Evolutionary conservation across 139 green algal species (phyloP), one percentile per base, ranked within the genome.

Genomic region (Bryopsis sp.): DNA sequence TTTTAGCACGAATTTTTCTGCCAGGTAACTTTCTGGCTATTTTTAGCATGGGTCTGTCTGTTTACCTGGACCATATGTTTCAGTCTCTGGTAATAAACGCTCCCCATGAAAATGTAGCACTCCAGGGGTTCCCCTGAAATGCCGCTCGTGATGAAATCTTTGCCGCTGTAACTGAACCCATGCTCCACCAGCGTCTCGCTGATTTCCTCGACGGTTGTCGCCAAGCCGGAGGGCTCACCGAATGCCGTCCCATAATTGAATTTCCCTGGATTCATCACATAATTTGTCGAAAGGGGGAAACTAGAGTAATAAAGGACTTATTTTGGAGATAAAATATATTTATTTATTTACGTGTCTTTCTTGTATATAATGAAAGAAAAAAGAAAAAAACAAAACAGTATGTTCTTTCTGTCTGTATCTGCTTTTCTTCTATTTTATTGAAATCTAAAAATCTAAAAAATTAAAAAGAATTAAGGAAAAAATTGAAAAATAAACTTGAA

Each of bases 51-150:
- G n/a, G n/a, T n/a, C n/a, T n/a, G n/a, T n/a, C n/a, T n/a, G n/a
- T n/a, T n/a, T n/a, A n/a, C n/a, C n/a, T n/a, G 74, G 69, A 99
- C 95, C 95, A 99, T 99, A 79, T 99, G 95, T 88, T 99, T 99
- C n/a, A n/a, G n/a, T n/a, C n/a, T n/a, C 80, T 99, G 94, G 79
- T 99, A 99, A 79, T 99, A 99, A 5, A 98, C 88, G 7, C 90
- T 90, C 2, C 95, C 95, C 88, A 97, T 98, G 85, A 97, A 99
- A 76, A 99, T 97, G 85, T 93, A 95, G 5, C 88, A 89, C 77
- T 95, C 79, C 39, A 99, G 80, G 0, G 89, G 85, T 81, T 98
- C 92, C 3, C 90, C 90, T 48, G 89, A 96, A 73, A 96, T 95
- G 65, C 94, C 92, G 24, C 72, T 88, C 2, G 83, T 91, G 38